Percentiles rank a stretch among this genome's conserved stretches.
Conservation (phyloP, 495 filamentous ascomycete species). For the Hypoxylon subgilvum region DNA sequence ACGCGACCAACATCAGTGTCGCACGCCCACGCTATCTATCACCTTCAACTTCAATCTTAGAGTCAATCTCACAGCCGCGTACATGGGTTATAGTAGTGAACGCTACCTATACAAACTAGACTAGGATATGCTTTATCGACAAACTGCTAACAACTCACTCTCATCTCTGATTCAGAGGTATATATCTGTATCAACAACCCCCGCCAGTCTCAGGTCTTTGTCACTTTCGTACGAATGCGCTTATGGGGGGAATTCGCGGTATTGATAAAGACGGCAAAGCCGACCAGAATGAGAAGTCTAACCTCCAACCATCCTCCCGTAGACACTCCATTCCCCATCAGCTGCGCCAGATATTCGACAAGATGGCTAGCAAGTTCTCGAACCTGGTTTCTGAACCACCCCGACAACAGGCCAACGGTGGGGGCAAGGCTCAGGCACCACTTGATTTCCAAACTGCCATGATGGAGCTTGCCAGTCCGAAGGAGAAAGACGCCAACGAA, state of each 20-base stretch:
- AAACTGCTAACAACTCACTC: neutral
- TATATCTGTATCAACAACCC: neutral
- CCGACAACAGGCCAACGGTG: neutral
- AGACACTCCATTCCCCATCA: slow-evolving; percentile 2
- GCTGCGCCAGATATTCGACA: slow-evolving; percentile 15
- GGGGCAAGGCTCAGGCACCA: neutral
- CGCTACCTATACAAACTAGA: neutral
- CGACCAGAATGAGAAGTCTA: slow-evolving; percentile 21
- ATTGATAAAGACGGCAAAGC: slow-evolving; percentile 28
- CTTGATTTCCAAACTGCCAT: slow-evolving; percentile 35
- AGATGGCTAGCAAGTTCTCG: slow-evolving; percentile 6
- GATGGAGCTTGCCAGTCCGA: slow-evolving; percentile 14
- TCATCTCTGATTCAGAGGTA: neutral
- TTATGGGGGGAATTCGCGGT: slow-evolving; percentile 27
- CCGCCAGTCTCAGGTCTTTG: neutral
- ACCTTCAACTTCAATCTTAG: neutral
- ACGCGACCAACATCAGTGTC: too few relatives aligned
- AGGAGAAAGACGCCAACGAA: slow-evolving; percentile 40
- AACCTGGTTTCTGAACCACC: neutral
- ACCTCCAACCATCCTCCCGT: slow-evolving; percentile 1
- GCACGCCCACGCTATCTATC: too few relatives aligned
- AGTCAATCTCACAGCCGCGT: neutral
- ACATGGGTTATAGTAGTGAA: neutral
- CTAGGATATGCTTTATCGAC: neutral
- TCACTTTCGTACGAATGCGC: neutral